Percentiles rank a stretch among this genome's conserved stretches.
phyloP scores from a whole-genome alignment of 257 asterid genomes.

The Ilex aquifolium region DNA sequence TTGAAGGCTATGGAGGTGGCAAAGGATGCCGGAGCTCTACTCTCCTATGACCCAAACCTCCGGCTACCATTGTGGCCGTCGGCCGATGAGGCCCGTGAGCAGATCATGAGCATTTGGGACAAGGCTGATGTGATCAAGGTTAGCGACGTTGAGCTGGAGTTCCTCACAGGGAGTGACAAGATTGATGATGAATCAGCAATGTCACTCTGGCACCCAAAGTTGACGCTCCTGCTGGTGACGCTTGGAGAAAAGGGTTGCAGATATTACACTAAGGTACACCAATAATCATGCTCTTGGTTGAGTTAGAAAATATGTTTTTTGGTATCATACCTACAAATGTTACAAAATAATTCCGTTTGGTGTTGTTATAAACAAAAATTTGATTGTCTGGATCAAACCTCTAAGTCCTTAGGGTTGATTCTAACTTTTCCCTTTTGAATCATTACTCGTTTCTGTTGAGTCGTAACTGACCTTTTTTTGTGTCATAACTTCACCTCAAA shows the following conservation, averaged over 20 bases:
- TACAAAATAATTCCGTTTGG: neutral
- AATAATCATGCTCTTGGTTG: neutral
- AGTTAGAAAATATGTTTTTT: too few relatives aligned
- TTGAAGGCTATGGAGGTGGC: conserved; percentile 92
- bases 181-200: conserved; percentile 74
- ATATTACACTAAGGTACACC: conserved; percentile 70
- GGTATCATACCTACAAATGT: too few relatives aligned
- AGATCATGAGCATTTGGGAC: conserved; percentile 88
- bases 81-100: conserved; percentile 63
- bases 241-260: conserved; percentile 89
- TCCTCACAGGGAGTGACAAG: conserved; percentile 75
- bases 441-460: too few relatives aligned
- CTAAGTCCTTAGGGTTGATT: too few relatives aligned
- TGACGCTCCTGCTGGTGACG: conserved; percentile 82
- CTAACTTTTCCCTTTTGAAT: too few relatives aligned
- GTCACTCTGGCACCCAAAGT: conserved; percentile 82
- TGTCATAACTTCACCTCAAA: too few relatives aligned
- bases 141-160: conserved; percentile 85
- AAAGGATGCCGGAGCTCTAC: conserved; percentile 80
- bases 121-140: conserved; percentile 85
- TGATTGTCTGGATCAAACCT: too few relatives aligned
- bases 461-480: too few relatives aligned
- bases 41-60: conserved; percentile 89
- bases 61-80: conserved; percentile 86
- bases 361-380: too few relatives aligned